Evolutionary conservation across 108 stramenopile genomes (phyloP).

Genomic region (Epithemia pelagica): DNA sequence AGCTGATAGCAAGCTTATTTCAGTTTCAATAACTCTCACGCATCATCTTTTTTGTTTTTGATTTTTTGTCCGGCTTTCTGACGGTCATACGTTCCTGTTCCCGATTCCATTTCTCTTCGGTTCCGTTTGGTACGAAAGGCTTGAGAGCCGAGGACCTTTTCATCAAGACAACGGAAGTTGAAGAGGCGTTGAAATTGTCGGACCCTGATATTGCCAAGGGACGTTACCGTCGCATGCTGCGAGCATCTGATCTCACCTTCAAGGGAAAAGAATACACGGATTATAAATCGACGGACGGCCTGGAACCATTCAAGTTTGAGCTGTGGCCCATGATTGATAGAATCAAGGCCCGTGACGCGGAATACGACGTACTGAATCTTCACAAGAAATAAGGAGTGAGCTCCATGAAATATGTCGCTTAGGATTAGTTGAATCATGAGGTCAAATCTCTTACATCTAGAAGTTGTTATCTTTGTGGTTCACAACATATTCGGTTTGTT

Average conservation of each 20-base stretch:
- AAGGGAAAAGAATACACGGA: constrained; percentile 80
- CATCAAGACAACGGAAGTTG: constrained; percentile 65
- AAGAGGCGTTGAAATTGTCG: constrained; percentile 78
- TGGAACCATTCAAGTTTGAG: constrained; percentile 70
- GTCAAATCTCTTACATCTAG: too few species aligned
- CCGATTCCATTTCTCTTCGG: neutral
- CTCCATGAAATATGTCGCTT: too few species aligned
- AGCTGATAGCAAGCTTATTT: too few species aligned
- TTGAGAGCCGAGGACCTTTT: constrained; percentile 82
- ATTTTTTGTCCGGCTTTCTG: too few species aligned
- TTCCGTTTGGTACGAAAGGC: constrained; percentile 46
- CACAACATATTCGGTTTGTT: too few species aligned
- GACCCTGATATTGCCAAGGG: constrained; percentile 71
- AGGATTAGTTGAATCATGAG: too few species aligned
- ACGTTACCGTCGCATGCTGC: constrained; percentile 80
- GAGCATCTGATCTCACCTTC: constrained; percentile 79
- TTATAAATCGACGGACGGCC: constrained; percentile 65
- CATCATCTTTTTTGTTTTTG: too few species aligned
- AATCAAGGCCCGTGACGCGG: constrained; percentile 71
- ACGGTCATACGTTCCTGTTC: neutral
- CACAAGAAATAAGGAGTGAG: constrained; percentile 59
- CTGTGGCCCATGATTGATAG: constrained; percentile 63
- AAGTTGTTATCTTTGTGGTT: too few species aligned
- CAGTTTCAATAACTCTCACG: too few species aligned
- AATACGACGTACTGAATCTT: constrained; percentile 73